Base-by-base conservation (phyloP, 139 green algal genomes). In the Diplosphaera chodatii region DNA sequence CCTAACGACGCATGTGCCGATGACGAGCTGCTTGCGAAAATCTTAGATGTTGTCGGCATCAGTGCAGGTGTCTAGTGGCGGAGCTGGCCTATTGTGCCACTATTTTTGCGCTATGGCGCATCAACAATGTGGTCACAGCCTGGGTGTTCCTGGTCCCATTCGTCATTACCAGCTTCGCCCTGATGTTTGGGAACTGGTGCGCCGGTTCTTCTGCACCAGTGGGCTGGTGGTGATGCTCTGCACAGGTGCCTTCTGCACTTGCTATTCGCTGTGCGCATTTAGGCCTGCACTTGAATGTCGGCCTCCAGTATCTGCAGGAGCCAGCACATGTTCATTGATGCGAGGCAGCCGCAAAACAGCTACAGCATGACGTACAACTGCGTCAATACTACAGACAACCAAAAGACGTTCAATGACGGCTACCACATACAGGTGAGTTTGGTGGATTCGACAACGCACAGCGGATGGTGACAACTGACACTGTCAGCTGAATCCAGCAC, bases 181-280 rank as follows among this genome's bases (percentile, higher is more conserved):
- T 97, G 30, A 94, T 93, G 90, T 91, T 97, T 77, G 92, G 92
- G 32, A 97, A 97, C 79, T 97, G 90, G 88, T 91, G 69, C 56
- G 78, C 5, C n/a, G n/a, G n/a, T n/a, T n/a, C n/a, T n/a, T n/a
- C n/a, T n/a, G n/a, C n/a, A n/a, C n/a, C n/a, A n/a, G n/a, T n/a
- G n/a, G n/a, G n/a, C n/a, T n/a, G n/a, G n/a, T n/a, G n/a, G 8
- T 13, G 13, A 21, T 48, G 10, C 37, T 48, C 63, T 34, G 5
- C 6, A 34, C 28, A n/a, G 30, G 23, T 22, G 28, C 27, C 23
- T 4, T 5, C 63, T 27, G 21, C 63, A 67, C 20, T n/a, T n/a
- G n/a, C n/a, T n/a, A n/a, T n/a, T n/a, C n/a, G n/a, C n/a, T n/a
- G n/a, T n/a, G n/a, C n/a, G n/a, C n/a, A n/a, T n/a, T n/a, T n/a